Base-by-base conservation (phyloP, 139 green algal genomes). In the Spirogloea muscicola region DNA sequence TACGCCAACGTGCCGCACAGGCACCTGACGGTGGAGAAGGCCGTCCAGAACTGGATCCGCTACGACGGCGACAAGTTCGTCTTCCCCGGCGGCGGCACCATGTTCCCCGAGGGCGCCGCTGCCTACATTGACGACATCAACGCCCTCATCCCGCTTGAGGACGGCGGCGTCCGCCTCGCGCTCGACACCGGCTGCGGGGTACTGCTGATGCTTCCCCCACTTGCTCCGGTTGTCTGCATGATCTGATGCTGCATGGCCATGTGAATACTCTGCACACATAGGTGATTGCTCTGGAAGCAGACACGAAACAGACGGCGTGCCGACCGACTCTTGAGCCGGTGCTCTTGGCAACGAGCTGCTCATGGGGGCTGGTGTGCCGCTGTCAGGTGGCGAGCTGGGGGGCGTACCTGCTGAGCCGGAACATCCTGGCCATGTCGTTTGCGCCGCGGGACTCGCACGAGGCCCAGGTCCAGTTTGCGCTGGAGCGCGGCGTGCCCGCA, bases 401-500 rank as follows among this genome's bases (percentile, higher is more conserved):
- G 6, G 62, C 62, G 25, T 18, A 27, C 0, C 33, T 71, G 62
- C 33, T 71, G 43, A 38, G 25, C 3, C 33, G 34, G n/a, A 65
- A 71, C 25, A 36, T 71, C 18, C 16, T 71, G 43, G 27, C 62
- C 2, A 33, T 71, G 62, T 71, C 62, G 44, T 71, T 71, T 18
- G 62, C 62, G n/a, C 62, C 62, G 39, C 42, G 62, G 3, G 62
- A 71, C 62, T 31, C 27, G 42, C 62, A 71, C 62, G 29, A 37
- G 33, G 62, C 62, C 31, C 62, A 71, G 62, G 62, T 71, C 37
- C 62, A 71, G 62, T 71, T 71, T 61, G 62, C 62, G 39, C 62
- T 71, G 42, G 62, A 71, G 44, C 62, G 62, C 33, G 62, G 62
- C 25, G 62, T 71, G 44, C 62, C 62, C 5, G 62, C 62, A 36